Percentiles rank a stretch among this genome's conserved stretches.
Evolutionary conservation across 2,329 filamentous ascomycete species (phyloP).

Genomic region (Botrytis hyacinthi): DNA sequence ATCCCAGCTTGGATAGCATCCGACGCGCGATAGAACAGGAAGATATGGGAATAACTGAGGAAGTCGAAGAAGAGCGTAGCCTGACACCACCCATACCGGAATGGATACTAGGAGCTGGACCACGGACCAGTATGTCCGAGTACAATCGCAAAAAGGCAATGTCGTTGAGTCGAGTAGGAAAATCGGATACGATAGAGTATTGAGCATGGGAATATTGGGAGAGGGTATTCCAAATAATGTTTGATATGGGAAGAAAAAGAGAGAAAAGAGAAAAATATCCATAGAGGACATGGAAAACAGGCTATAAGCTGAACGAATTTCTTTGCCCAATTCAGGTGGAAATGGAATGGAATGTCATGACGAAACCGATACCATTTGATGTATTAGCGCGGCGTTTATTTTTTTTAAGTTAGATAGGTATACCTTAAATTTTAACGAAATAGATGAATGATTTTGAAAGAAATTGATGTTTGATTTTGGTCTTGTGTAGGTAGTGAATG

Average conservation of each 20-base stretch:
- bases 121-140: constrained; percentile 49
- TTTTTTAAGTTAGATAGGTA: constrained; percentile 26
- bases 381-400: constrained; percentile 36
- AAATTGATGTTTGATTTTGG: neutral
- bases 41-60: constrained; percentile 29
- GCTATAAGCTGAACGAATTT: constrained; percentile 36
- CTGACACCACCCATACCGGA: constrained; percentile 62
- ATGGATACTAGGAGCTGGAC: constrained; percentile 57
- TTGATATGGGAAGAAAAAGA: neutral
- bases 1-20: constrained; percentile 49
- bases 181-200: constrained; percentile 22
- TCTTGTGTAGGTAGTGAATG: neutral
- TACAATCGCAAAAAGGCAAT: constrained; percentile 40
- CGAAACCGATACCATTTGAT: constrained; percentile 36
- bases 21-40: constrained; percentile 34
- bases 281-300: constrained; percentile 23
- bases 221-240: constrained; percentile 15
- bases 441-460: constrained; percentile 7
- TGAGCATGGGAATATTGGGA: neutral
- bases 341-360: constrained; percentile 26
- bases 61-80: constrained; percentile 43
- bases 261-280: neutral
- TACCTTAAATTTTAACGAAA: constrained; percentile 35
- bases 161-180: constrained; percentile 23
- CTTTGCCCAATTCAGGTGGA: constrained; percentile 21